Conservation (phyloP, 108 stramenopile species). For the Pseudonitzschia multiseries region DNA sequence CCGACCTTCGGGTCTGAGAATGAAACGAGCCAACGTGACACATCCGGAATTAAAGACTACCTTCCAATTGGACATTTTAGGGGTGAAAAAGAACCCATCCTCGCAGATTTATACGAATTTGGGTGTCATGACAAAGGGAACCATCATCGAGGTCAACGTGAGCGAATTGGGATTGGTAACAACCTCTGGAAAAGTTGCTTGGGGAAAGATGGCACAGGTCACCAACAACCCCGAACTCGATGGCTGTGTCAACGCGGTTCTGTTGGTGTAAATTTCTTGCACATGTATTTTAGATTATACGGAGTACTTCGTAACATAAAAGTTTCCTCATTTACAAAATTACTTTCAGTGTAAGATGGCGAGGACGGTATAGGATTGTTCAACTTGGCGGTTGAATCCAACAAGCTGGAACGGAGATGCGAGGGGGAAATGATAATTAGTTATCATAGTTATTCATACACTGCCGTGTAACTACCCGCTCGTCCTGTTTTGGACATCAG, state of each 20-base stretch:
- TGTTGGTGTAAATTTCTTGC: conserved; percentile 31
- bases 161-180: conserved; percentile 98
- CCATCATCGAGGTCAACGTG: conserved; percentile 98
- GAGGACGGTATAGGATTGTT: neutral
- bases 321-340: neutral
- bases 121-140: conserved; percentile 99
- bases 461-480: no score
- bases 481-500: no score
- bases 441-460: no score
- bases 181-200: conserved; percentile 97
- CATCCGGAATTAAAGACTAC: conserved; percentile 99
- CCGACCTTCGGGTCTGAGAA: conserved; percentile 94
- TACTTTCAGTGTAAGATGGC: neutral
- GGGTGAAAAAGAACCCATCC: conserved; percentile 99
- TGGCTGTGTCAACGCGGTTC: conserved; percentile 46
- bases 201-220: conserved; percentile 99
- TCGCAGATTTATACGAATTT: conserved; percentile 91
- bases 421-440: no score
- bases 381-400: no score
- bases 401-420: no score
- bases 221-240: conserved; percentile 89
- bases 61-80: conserved; percentile 97
- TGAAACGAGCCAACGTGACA: conserved; percentile 99
- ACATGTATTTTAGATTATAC: neutral
- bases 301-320: neutral